Evolutionary conservation across 768 basidiomycete species (phyloP).

Genomic region (Thelephora ganbajun): DNA sequence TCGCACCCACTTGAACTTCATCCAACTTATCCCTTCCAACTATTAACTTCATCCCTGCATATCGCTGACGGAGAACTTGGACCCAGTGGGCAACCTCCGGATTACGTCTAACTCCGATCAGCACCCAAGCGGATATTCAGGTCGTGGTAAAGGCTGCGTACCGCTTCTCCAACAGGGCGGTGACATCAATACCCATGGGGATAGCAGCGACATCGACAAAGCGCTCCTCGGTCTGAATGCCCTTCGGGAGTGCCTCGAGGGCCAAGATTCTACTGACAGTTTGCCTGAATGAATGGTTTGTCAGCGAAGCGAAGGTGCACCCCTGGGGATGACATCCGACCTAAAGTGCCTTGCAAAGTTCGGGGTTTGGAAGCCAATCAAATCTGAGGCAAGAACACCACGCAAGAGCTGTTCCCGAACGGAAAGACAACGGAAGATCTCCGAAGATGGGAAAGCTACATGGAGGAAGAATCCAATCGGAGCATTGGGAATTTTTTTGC

Average conservation of each 20-base stretch:
- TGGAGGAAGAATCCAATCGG: constrained; percentile 93
- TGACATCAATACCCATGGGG: constrained; percentile 82
- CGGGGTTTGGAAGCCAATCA: constrained; percentile 86
- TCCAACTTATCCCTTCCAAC: constrained; percentile 86
- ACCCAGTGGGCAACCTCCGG: constrained; percentile 80
- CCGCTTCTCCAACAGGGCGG: constrained; percentile 52
- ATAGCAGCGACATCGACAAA: constrained; percentile 84
- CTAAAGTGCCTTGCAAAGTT: constrained; percentile 71
- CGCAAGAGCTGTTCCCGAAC: constrained; percentile 64
- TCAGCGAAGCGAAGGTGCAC: neutral
- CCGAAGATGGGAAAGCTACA: constrained; percentile 89
- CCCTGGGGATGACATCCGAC: neutral
- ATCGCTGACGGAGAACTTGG: constrained; percentile 61
- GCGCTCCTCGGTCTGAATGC: constrained; percentile 54
- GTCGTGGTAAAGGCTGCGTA: constrained; percentile 16
- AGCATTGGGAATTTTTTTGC: constrained; percentile 47
- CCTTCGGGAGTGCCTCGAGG: constrained; percentile 72
- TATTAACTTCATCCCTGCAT: constrained; percentile 74
- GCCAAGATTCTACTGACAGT: constrained; percentile 70
- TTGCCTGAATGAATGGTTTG: constrained; percentile 26
- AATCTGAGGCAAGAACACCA: constrained; percentile 87
- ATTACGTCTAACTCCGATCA: constrained; percentile 27
- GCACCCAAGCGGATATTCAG: constrained; percentile 14
- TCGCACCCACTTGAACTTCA: constrained; percentile 45
- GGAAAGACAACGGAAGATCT: constrained; percentile 88